Evolutionary conservation across 164 flowering plant species (phyloP).

Genomic region (Vitis rupestris): DNA sequence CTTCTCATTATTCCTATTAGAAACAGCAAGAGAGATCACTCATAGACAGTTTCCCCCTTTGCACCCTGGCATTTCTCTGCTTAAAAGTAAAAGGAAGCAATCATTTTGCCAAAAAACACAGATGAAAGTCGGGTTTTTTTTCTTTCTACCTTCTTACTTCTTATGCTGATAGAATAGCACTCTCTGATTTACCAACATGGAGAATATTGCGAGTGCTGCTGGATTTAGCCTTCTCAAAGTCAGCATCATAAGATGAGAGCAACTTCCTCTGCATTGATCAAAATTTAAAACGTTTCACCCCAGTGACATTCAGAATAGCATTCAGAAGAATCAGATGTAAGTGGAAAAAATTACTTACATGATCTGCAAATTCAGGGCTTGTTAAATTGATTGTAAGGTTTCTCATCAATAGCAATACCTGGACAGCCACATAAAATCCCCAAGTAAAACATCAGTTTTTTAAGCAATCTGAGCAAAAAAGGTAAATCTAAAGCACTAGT

Average conservation of each 20-base stretch:
- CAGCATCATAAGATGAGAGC: constrained; percentile 27
- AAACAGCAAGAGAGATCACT: too few species aligned
- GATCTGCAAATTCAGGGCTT: constrained; percentile 42
- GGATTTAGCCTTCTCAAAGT: constrained; percentile 12
- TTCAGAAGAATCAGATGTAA: background rate
- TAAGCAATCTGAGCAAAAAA: background rate
- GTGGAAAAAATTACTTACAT: constrained; percentile 27
- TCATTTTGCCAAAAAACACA: too few species aligned
- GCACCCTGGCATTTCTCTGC: too few species aligned
- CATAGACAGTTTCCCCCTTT: too few species aligned
- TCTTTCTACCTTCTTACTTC: background rate
- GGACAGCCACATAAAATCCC: background rate
- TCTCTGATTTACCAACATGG: constrained; percentile 7
- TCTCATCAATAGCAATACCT: constrained; percentile 41
- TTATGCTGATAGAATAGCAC: constrained; percentile 20
- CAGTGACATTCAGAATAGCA: background rate
- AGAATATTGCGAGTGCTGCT: background rate
- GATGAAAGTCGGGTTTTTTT: too few species aligned
- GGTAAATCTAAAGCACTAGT: background rate
- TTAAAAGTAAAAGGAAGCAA: too few species aligned
- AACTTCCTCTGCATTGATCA: constrained; percentile 29
- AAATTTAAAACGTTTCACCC: background rate
- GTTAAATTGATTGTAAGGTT: constrained; percentile 39
- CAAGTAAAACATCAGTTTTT: background rate
- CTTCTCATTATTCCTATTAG: too few species aligned